Conservation (phyloP, 2,329 filamentous ascomycete genomes). For the Camptophora hylomeconis region DNA sequence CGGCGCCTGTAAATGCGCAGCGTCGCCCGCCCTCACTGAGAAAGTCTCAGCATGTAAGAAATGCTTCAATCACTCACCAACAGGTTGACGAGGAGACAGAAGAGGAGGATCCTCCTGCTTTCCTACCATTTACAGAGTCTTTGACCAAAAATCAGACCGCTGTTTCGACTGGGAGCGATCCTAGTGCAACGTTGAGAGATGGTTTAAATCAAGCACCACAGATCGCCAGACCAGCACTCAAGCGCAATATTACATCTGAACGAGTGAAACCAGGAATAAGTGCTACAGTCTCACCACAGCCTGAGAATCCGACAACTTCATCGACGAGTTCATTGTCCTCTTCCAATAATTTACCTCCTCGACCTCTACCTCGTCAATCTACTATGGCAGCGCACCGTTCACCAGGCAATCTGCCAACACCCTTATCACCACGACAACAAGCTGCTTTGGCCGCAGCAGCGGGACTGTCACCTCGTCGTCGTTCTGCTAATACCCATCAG, state of each 20-base stretch:
- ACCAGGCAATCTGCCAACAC: conserved; percentile 8
- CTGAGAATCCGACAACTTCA: conserved; percentile 18
- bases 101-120: conserved; percentile 32
- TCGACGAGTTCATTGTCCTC: conserved; percentile 12
- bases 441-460: conserved; percentile 31
- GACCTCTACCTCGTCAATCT: too few species aligned
- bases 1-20: conserved; percentile 9
- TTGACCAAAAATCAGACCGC: conserved; percentile 3
- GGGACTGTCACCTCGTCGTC: conserved; percentile 18
- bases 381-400: conserved; percentile 1
- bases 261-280: conserved; percentile 14
- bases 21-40: conserved; percentile 1
- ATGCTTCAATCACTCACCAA: conserved; percentile 3
- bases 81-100: conserved; percentile 29
- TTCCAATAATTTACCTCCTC: too few species aligned
- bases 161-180: conserved; percentile 20
- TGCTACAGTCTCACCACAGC: conserved; percentile 8
- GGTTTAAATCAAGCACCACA: conserved; percentile 16
- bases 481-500: conserved; percentile 22
- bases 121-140: conserved; percentile 26
- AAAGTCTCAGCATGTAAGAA: conserved; percentile 3
- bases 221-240: conserved; percentile 15
- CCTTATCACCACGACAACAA: conserved; percentile 32
- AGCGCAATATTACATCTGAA: conserved; percentile 20
- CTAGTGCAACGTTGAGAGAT: conserved; percentile 29